These are phyloP conservation scores for Trichoderma breve DNA, from an alignment of 2,329 filamentous ascomycete species.

Conservation along the genomic window DNA sequence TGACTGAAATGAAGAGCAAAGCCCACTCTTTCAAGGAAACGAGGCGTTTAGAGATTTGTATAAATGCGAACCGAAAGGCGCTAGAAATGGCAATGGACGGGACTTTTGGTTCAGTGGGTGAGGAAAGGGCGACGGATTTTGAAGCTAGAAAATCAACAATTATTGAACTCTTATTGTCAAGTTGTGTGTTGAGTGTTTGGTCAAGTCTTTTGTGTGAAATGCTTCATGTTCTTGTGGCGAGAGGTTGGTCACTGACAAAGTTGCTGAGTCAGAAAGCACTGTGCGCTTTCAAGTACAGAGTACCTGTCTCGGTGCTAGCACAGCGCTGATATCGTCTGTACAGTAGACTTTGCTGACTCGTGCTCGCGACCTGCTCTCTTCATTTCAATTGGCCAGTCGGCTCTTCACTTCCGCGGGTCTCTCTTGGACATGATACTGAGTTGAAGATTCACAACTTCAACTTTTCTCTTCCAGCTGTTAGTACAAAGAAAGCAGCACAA, in stretches of 20 bases:
- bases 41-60: conserved; percentile 16
- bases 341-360: not conserved
- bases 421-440: not conserved
- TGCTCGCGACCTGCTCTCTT: not conserved
- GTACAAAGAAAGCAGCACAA: not conserved
- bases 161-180: not conserved
- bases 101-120: not conserved
- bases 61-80: not conserved
- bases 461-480: not conserved
- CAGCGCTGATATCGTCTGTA: not conserved
- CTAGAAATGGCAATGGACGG: conserved; percentile 1
- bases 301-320: fast-evolving
- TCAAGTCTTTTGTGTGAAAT: not conserved
- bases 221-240: not conserved
- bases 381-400: not conserved
- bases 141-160: not conserved
- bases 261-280: conserved; percentile 2
- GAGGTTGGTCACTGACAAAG: not conserved
- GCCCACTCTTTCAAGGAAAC: conserved; percentile 2
- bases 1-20: conserved; percentile 16
- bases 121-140: not conserved
- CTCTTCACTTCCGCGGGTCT: not conserved
- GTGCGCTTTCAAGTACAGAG: not conserved
- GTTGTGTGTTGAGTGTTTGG: not conserved
- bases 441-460: not conserved